Base-by-base conservation (phyloP, 805 yeast genomes). In the Hanseniaspora hatyaiensis region DNA sequence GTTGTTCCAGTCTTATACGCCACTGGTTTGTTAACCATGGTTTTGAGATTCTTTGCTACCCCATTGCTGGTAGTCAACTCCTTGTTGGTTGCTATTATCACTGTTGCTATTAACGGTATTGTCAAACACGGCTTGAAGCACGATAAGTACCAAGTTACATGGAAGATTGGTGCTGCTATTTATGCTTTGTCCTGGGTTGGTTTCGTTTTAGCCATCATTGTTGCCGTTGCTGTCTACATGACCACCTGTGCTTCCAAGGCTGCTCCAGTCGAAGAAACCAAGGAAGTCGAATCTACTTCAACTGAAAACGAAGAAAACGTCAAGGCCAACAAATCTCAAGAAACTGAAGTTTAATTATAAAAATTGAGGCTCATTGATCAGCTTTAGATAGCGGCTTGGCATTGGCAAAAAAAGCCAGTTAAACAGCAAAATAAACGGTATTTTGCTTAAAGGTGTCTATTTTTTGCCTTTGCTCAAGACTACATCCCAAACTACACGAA, bases 101-200 rank as follows among this genome's bases (percentile, higher is more conserved):
- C 55, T 32, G 58, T 60, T 6, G 61, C 56, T 18, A 54, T 62
- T 37, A 49, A 57, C 37, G 54, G 55, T 22, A 55, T 61, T 29
- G 60, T 63, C 52, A 62, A 62, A 32, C 51, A 55, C 6, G 65
- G 65, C 52, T 57, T 62, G 19, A 51, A 57, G 8, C 52, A 57
- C 3, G 66, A 63, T 44, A 51, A 53, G 18, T 63, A 53, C 52
- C 56, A 56, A 44, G 65, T 62, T 19, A 50, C 51, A 26, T 55
- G 56, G 46, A 53, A 50, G 8, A 41, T 51, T 9, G 60, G 60
- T 28, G 38, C 53, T 34, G 57, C 63, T 6, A 57, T 53, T 47
- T 48, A 51, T 34, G 65, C 65, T 34, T 44, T 62, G 31, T 40
- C 56, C 6, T 63, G 66, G 65, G 50, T 61, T 16, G 58, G 60